These are phyloP conservation scores for Aschersonia sp. DNA, from an alignment of 2,329 filamentous ascomycete genomes.

Conservation along the genomic window DNA sequence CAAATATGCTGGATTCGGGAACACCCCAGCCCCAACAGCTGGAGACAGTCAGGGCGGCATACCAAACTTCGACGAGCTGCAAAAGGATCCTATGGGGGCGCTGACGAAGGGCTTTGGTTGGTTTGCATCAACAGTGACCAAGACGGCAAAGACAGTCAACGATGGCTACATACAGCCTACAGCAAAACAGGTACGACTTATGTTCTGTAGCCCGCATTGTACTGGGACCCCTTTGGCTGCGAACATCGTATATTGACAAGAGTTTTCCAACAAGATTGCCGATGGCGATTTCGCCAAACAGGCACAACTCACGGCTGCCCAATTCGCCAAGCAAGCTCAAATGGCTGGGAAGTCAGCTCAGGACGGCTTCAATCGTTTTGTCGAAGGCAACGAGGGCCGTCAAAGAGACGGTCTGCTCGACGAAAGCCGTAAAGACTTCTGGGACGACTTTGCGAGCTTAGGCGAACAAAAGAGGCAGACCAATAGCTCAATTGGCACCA, in stretches of 20 bases:
- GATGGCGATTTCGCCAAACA: constrained; percentile 65
- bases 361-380: constrained; percentile 72
- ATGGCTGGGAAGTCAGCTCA: constrained; percentile 61
- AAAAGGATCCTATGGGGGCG: constrained; percentile 79
- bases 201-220: not conserved
- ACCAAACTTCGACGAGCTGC: constrained; percentile 72
- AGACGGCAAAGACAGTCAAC: constrained; percentile 84
- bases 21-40: constrained; percentile 41
- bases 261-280: constrained; percentile 41
- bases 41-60: constrained; percentile 29
- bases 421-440: constrained; percentile 68
- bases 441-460: constrained; percentile 74
- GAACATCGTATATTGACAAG: not conserved
- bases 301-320: constrained; percentile 47
- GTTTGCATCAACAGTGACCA: constrained; percentile 77
- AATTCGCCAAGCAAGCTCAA: constrained; percentile 51
- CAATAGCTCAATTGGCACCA: constrained; percentile 40
- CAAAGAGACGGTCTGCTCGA: constrained; percentile 26
- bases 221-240: not conserved
- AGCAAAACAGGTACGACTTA: constrained; percentile 29
- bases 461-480: constrained; percentile 38
- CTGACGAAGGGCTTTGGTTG: constrained; percentile 89
- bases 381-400: constrained; percentile 52
- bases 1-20: constrained; percentile 86
- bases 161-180: constrained; percentile 87